Evolutionary conservation across 2,329 filamentous ascomycete genomes (phyloP).

Genomic region (Ascochyta viciae-villosae): DNA sequence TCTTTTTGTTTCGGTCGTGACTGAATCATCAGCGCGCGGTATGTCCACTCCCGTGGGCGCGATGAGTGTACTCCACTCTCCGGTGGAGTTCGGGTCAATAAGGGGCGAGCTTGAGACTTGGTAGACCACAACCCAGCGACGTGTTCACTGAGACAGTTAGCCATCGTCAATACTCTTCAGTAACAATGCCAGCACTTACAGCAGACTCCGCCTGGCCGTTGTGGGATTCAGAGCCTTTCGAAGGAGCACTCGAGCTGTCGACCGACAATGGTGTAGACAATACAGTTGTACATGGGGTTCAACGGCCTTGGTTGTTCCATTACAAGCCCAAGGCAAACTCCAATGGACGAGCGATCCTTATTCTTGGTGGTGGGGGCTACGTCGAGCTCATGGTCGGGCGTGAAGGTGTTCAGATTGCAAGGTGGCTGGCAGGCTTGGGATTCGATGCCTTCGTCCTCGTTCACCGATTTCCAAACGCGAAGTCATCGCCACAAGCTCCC

Average conservation of each 20-base stretch:
- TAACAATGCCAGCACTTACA: neutral
- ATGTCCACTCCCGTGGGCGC: neutral
- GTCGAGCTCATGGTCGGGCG: slow-evolving; percentile 28
- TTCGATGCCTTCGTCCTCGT: slow-evolving; percentile 29
- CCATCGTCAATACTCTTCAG: neutral
- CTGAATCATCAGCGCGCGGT: neutral
- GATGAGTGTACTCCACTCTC: neutral
- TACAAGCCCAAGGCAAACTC: slow-evolving; percentile 12
- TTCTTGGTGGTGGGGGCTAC: slow-evolving; percentile 29
- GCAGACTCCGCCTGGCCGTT: slow-evolving; percentile 19
- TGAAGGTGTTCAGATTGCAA: slow-evolving; percentile 27
- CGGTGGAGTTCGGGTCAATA: slow-evolving; percentile 9
- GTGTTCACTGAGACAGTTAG: neutral
- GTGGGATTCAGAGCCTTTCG: slow-evolving; percentile 10
- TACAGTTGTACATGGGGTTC: slow-evolving; percentile 22
- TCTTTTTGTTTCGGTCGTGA: neutral
- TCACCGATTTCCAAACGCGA: slow-evolving; percentile 26
- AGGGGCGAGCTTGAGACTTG: slow-evolving; percentile 2
- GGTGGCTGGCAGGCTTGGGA: slow-evolving; percentile 23
- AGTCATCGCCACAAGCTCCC: slow-evolving; percentile 21
- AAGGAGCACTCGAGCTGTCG: slow-evolving; percentile 17
- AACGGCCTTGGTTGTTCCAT: slow-evolving; percentile 25
- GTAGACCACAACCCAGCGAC: neutral
- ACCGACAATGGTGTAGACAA: slow-evolving; percentile 9
- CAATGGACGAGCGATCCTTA: slow-evolving; percentile 15